Conservation (phyloP, 352 stramenopile species). For the Globisporangium middletonii region DNA sequence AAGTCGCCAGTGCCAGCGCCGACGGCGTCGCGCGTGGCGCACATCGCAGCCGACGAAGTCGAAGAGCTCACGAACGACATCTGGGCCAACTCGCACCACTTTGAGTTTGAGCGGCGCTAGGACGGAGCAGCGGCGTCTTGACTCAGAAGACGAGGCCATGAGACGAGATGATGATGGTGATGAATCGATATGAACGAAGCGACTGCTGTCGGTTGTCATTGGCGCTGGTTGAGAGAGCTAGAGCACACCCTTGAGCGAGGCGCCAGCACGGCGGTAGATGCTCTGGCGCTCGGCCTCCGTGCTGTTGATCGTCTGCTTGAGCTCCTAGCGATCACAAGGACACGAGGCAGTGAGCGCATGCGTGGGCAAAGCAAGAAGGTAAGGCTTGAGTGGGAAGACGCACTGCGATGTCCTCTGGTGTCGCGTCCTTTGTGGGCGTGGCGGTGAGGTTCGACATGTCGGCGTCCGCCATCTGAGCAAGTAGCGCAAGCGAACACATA, state of each 20-base stretch:
- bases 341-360: not conserved
- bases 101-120: slow-evolving; percentile 49
- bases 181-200: not conserved
- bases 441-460: slow-evolving; percentile 87
- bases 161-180: slow-evolving; percentile 3
- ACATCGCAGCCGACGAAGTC: slow-evolving; percentile 42
- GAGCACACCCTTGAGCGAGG: slow-evolving; percentile 73
- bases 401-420: slow-evolving; percentile 68
- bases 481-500: not conserved
- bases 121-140: not conserved
- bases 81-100: slow-evolving; percentile 76
- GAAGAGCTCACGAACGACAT: slow-evolving; percentile 70
- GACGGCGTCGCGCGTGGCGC: not conserved
- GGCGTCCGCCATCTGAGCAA: slow-evolving; percentile 66
- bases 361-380: not conserved
- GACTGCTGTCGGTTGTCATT: not conserved
- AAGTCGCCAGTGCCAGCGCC: not conserved
- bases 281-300: slow-evolving; percentile 78
- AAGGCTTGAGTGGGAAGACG: not conserved
- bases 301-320: slow-evolving; percentile 69
- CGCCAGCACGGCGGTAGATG: slow-evolving; percentile 67
- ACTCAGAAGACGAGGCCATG: not conserved
- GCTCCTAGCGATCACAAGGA: slow-evolving; percentile 27
- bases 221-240: slow-evolving; percentile 19
- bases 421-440: slow-evolving; percentile 68